A percentile compares a stretch with the other conserved stretches of the same genome.
Evolutionary conservation across 371 early-diverging fungal genomes (phyloP).

Genomic region (Rozella allomycis): DNA sequence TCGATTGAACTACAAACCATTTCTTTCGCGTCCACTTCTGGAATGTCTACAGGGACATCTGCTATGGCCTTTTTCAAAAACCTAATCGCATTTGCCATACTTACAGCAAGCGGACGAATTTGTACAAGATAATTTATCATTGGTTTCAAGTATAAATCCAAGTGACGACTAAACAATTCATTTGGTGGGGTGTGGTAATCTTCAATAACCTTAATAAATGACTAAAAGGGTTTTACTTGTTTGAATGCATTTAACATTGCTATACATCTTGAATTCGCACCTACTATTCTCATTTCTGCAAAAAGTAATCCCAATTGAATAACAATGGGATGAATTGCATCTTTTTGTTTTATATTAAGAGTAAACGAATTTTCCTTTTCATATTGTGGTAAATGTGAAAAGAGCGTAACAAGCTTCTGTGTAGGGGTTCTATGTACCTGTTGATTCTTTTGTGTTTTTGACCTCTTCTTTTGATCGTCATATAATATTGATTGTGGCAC

Average conservation of each 20-base stretch:
- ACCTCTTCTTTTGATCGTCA: slow-evolving; percentile 1
- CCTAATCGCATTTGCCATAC: slow-evolving; percentile 85
- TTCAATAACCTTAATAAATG: slow-evolving; percentile 43
- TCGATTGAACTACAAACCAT: slow-evolving; percentile 49
- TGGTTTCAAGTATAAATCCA: slow-evolving; percentile 56
- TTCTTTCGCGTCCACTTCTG: slow-evolving; percentile 55
- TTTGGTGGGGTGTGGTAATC: slow-evolving; percentile 76
- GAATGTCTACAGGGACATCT: slow-evolving; percentile 37
- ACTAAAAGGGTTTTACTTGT: slow-evolving; percentile 23
- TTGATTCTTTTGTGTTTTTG: neutral
- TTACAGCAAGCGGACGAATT: slow-evolving; percentile 63
- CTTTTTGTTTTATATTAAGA: no score
- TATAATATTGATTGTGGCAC: no score
- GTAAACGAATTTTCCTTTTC: slow-evolving; percentile 9
- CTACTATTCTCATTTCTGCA: slow-evolving; percentile 57
- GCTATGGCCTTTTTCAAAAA: slow-evolving; percentile 68
- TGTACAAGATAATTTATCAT: slow-evolving; percentile 70
- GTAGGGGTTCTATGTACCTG: slow-evolving; percentile 1
- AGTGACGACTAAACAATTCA: slow-evolving; percentile 53
- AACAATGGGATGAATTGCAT: slow-evolving; percentile 60
- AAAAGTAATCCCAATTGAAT: slow-evolving; percentile 62
- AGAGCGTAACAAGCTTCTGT: slow-evolving; percentile 11
- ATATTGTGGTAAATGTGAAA: slow-evolving; percentile 23
- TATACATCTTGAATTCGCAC: slow-evolving; percentile 70
- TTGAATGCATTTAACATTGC: slow-evolving; percentile 63